Base-by-base conservation (phyloP, 306 rosid genomes). In the Castanopsis chinensis region DNA sequence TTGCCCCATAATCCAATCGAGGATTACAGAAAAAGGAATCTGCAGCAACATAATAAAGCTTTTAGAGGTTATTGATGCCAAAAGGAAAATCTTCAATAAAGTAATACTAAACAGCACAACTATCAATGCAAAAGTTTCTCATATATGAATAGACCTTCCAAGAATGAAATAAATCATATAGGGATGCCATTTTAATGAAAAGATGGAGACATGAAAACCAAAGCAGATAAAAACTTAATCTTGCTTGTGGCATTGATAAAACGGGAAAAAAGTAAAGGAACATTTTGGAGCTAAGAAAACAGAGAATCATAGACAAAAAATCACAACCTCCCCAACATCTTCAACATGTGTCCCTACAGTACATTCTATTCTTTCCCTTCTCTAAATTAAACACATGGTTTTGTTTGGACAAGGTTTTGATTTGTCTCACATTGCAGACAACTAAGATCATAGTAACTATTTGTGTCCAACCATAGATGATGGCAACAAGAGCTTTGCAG, bases 11-110 rank as follows among this genome's bases (percentile, higher is more conserved):
- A 90, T 89, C 98, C 98, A 93, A 43, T 91, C 91, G 79, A 83
- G 77, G 67, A 91, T 84, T 27, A 93, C 98, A 72, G 89, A 90
- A 83, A 89, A 89, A 33, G 98, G 98, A 82, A 91, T 86, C 95
- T 93, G 95, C 97, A 89, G 9, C 37, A 60, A 80, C 30, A 84
- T 3, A 65, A 60, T 68, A 76, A 71, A 23, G 11, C 27, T 41
- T 33, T 69, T 11, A 58, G 37, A 60, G 59, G 49, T 15, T 37
- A 60, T 67, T 54, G 41, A 54, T 19, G 41, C 49, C 43, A 79
- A 43, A 52, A 70, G 20, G 37, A 35, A 30, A 71, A 23, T 67
- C 25, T 67, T 18, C 23, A 67, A 32, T 23, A 9, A 67, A 33
- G 23, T 30, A 67, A 33, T 9, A 17, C 52, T 10, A 33, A 19